A percentile compares a stretch with the other conserved stretches of the same genome.
These are phyloP conservation scores for Usnea hakonensis DNA, from an alignment of 495 filamentous ascomycete species.

Conservation along the genomic window DNA sequence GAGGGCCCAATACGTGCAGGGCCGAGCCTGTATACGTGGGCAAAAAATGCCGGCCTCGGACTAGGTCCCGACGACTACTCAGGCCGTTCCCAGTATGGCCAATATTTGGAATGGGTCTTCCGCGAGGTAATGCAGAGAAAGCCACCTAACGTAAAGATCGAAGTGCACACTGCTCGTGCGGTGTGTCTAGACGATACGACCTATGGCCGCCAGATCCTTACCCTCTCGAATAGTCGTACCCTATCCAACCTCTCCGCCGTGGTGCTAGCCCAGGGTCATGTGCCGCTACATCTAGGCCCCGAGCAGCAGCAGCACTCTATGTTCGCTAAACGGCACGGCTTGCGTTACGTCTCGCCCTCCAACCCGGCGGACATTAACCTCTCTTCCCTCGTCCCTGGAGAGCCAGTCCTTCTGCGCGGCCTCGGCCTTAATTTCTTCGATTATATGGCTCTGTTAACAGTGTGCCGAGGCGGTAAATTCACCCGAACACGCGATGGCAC, in stretches of 20 bases:
- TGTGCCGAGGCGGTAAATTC: slow-evolving; percentile 13
- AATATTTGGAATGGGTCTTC: slow-evolving; percentile 14
- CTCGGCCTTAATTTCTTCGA: slow-evolving; percentile 19
- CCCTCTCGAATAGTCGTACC: slow-evolving; percentile 16
- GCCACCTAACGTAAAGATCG: neutral
- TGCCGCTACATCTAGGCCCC: slow-evolving; percentile 8
- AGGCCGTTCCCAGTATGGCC: slow-evolving; percentile 16
- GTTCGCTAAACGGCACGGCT: too few relatives aligned
- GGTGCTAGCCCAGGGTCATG: slow-evolving; percentile 24
- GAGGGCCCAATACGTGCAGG: slow-evolving; percentile 11
- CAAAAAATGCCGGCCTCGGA: neutral
- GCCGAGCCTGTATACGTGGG: slow-evolving; percentile 9
- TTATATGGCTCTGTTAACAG: slow-evolving; percentile 17
- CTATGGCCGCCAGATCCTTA: slow-evolving; percentile 15
- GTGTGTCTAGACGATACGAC: too few relatives aligned
- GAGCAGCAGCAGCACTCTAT: neutral
- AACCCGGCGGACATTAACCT: slow-evolving; percentile 9
- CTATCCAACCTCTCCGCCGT: slow-evolving; percentile 20
- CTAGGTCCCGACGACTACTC: slow-evolving; percentile 14
- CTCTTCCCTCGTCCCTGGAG: slow-evolving; percentile 1
- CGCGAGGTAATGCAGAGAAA: slow-evolving; percentile 1
- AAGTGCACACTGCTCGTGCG: too few relatives aligned
- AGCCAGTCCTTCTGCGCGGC: slow-evolving; percentile 12
- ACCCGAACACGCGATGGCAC: neutral
- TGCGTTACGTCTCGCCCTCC: too few relatives aligned